Evolutionary conservation across 2,329 filamentous ascomycete species (phyloP), one percentile per base, ranked within the genome.

Genomic region (Talaromyces sp.): DNA sequence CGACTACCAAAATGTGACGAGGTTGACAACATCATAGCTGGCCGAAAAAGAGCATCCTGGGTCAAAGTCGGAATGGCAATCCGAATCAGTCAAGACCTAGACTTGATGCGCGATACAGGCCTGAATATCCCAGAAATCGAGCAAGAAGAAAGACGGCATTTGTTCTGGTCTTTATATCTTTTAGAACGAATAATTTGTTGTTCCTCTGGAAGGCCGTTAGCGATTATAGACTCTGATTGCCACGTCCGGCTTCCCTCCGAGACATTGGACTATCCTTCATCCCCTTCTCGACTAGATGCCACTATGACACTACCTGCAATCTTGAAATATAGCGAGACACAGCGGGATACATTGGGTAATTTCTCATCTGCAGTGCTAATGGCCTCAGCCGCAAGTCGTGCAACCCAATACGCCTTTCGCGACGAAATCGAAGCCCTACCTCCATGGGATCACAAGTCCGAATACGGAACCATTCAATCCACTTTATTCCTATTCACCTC

Each of bases 1-100:
- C 41, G 2, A 9, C 47, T 50, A 3, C 13, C 22, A 4, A 4
- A 17, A 8, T 73, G 78, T 49, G 76, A 80, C 43, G 75, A 75
- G 69, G 63, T 70, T 52, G n/a, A 37, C 15, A 37, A 56, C 0
- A 15, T 37, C 7, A 50, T 22, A 49, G 60, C 47, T 9, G 47
- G 60, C 22, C 60, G 47, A 19, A 62, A 62, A 54, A 43, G 47
- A 54, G 60, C 60, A 3, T 52, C 60, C 13, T 62, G 60, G 60
- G 60, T 62, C 33, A 62, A 41, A 25, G 64, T 69, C n/a, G 66
- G 66, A 3, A 47, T 68, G 19, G 61, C 68, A 3, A 64, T 78
- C 71, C 94, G 91, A 57, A 94, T 85, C 75, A 93, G 90, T 3
- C 69, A 71, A 61, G 65, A 68, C 52, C 76, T 77, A 43, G 71